Percentiles rank a stretch among this genome's conserved stretches.
Conservation (phyloP, 2,329 filamentous ascomycete species). For the Neophaeococcomyces aloes region DNA sequence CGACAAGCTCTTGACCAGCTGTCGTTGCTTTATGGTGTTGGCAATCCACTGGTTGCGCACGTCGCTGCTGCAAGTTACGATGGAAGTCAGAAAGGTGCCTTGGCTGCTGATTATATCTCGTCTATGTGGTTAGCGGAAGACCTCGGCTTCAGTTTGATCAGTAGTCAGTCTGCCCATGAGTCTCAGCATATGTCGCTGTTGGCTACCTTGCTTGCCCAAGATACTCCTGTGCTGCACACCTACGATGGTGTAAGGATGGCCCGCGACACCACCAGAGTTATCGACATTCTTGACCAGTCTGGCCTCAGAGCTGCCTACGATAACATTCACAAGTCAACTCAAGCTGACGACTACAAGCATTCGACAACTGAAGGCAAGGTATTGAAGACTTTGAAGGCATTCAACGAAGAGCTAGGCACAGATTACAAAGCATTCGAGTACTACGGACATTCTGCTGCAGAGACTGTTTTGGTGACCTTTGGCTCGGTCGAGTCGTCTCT, state of each 20-base stretch:
- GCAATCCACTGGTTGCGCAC: conserved; percentile 87
- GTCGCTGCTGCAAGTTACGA: conserved; percentile 82
- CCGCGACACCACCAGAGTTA: conserved; percentile 68
- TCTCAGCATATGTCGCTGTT: conserved; percentile 92
- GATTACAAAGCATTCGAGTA: conserved; percentile 93
- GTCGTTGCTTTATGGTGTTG: conserved; percentile 78
- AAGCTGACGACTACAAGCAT: conserved; percentile 56
- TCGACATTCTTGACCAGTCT: conserved; percentile 66
- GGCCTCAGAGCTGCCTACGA: conserved; percentile 61
- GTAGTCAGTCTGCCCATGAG: conserved; percentile 79
- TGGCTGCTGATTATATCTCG: conserved; percentile 79
- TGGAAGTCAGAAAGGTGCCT: conserved; percentile 51
- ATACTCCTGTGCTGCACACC: conserved; percentile 74
- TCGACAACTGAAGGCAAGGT: conserved; percentile 61
- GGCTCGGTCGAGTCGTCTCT: conserved; percentile 85
- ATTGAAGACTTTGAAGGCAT: conserved; percentile 57
- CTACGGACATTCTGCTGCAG: conserved; percentile 66
- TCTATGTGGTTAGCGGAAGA: conserved; percentile 77
- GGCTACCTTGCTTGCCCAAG: conserved; percentile 65
- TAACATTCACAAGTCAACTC: conserved; percentile 51
- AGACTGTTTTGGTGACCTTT: conserved; percentile 80
- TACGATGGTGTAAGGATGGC: conserved; percentile 80
- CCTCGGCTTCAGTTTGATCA: conserved; percentile 73
- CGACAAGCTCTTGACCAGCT: conserved; percentile 83
- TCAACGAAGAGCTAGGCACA: conserved; percentile 88